Base-by-base conservation (phyloP, 257 asterid genomes). In the Hygrophila difformis region DNA sequence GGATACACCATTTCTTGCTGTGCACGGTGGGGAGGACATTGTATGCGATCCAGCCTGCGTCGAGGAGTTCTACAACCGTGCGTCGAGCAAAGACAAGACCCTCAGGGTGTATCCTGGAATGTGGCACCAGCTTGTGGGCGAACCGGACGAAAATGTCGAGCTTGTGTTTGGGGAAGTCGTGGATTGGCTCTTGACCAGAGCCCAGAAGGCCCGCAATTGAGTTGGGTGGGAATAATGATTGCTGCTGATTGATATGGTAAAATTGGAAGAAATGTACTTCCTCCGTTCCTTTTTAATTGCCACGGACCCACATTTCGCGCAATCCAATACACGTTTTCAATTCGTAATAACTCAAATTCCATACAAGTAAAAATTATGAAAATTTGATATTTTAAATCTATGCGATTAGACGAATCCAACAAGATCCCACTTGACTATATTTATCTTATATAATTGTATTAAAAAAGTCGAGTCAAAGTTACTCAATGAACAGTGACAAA, bases 61-160 rank as follows among this genome's bases (percentile, higher is more conserved):
- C 48, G 80, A 73, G 73, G 88, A 79, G 20, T 78, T 78, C 54
- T 60, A 78, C 73, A 15, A 38, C 16, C 63, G 61, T 3, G 81
- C 97, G 1, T 55, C 80, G 0, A 73, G 83, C 48, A 66, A 77
- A 63, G 97, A 89, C 47, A 89, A 84, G 66, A 77, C 91, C 2
- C 56, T 89, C 45, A 73, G 53, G 26, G 62, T 89, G 3, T 89
- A 81, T 55, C 94, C 94, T 0, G 94, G 81, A 5, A 58, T 89
- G 87, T 76, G 87, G 81, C 97, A 89, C 66, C 96, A 89, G 81
- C 61, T 89, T 53, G 85, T 75, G 6, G 97, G 97, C 0, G 97
- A 84, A 65, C 58, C 85, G 0, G 87, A 81, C 0, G 97, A 89
- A 49, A 58, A 68, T 44, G 96, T 89, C 20, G 94, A 89, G 37